These are phyloP conservation scores for Xerocomellus amylosporus DNA, from an alignment of 768 basidiomycete species.

Conservation along the genomic window DNA sequence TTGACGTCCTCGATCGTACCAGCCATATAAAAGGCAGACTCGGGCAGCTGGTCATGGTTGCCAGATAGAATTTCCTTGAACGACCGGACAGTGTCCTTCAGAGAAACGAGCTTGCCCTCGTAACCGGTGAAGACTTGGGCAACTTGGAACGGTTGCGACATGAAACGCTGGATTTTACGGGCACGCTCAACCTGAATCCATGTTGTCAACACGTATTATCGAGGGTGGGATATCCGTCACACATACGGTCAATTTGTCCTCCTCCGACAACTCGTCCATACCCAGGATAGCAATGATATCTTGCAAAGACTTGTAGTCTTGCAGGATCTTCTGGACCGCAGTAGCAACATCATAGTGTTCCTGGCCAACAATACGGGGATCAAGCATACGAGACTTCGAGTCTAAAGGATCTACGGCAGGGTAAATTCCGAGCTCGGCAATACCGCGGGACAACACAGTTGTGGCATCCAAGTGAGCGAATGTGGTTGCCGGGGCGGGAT, in stretches of 20 bases:
- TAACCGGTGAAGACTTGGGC: conserved; percentile 99
- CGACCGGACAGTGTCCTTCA: conserved; percentile 94
- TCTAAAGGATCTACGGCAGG: conserved; percentile 99
- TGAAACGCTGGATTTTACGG: conserved; percentile 99
- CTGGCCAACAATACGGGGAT: conserved; percentile 94
- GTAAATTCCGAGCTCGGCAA: conserved; percentile 99
- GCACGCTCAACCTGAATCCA: conserved; percentile 85
- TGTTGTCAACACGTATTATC: background rate
- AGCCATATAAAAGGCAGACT: conserved; percentile 97
- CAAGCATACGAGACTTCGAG: conserved; percentile 99
- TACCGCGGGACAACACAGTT: conserved; percentile 98
- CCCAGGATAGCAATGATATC: conserved; percentile 99
- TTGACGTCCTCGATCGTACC: conserved; percentile 98
- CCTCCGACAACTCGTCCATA: conserved; percentile 99
- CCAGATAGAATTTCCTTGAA: conserved; percentile 98
- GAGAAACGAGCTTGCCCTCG: conserved; percentile 93
- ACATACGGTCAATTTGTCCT: conserved; percentile 86
- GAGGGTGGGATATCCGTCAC: background rate
- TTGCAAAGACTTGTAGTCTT: conserved; percentile 95
- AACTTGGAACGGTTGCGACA: conserved; percentile 99
- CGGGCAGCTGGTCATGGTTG: conserved; percentile 83
- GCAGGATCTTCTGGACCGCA: conserved; percentile 94
- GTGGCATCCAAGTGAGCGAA: conserved; percentile 99
- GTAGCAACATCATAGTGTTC: conserved; percentile 98
- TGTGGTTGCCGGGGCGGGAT: conserved; percentile 98